Evolutionary conservation across 2,329 filamentous ascomycete genomes (phyloP).

Genomic region (Decorospora gaudefroyi): DNA sequence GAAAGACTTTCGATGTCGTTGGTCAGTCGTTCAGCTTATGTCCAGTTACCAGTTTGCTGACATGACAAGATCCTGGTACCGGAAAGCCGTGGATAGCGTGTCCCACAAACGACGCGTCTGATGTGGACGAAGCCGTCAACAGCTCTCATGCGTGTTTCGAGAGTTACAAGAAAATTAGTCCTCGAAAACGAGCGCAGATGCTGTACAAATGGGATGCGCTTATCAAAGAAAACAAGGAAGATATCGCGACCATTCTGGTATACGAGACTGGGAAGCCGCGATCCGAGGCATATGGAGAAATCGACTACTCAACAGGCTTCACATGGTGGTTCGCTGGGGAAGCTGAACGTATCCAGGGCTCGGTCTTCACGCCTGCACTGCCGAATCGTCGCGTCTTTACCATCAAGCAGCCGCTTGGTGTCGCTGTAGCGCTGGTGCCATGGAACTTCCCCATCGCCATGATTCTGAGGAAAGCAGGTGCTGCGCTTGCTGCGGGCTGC

Average conservation of each 20-base stretch:
- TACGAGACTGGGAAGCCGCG: conserved; percentile 63
- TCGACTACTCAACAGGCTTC: conserved; percentile 60
- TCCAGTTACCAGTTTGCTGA: conserved; percentile 12
- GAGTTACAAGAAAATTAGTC: conserved; percentile 63
- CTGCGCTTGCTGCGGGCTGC: conserved; percentile 71
- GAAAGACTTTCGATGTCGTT: conserved; percentile 61
- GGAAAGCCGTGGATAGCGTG: conserved; percentile 56
- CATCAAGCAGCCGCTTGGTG: conserved; percentile 75
- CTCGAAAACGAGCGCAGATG: conserved; percentile 64
- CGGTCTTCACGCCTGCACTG: conserved; percentile 61
- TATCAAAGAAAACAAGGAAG: conserved; percentile 65
- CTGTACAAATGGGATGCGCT: conserved; percentile 68
- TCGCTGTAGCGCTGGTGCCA: conserved; percentile 69
- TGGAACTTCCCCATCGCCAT: conserved; percentile 75
- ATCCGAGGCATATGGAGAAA: conserved; percentile 57
- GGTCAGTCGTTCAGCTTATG: conserved; percentile 44
- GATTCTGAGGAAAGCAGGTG: conserved; percentile 69
- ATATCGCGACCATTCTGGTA: conserved; percentile 65
- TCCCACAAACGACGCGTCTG: conserved; percentile 57
- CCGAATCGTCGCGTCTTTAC: conserved; percentile 69
- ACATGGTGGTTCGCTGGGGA: conserved; percentile 65
- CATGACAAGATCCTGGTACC: conserved; percentile 54
- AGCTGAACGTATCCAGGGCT: conserved; percentile 66
- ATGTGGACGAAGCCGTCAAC: conserved; percentile 65
- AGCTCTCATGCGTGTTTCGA: conserved; percentile 65